A percentile compares a stretch with the other conserved stretches of the same genome.
These are phyloP conservation scores for Lactarius sanguifluus DNA, from an alignment of 768 basidiomycete genomes.

Conservation along the genomic window DNA sequence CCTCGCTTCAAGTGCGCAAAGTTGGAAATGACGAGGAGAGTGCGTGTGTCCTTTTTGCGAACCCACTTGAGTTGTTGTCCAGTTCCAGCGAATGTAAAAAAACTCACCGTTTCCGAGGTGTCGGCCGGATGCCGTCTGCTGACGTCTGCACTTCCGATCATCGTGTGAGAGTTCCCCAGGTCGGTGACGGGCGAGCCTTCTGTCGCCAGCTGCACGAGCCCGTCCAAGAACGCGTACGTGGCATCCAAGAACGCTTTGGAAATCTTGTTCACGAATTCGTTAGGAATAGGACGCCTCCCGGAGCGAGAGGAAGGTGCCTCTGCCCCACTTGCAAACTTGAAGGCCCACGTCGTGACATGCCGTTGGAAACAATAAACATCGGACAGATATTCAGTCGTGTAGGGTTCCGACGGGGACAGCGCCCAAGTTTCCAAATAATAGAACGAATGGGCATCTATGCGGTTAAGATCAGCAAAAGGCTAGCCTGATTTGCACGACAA, in stretches of 20 bases:
- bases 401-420: slow-evolving; percentile 57
- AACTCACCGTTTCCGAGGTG: slow-evolving; percentile 57
- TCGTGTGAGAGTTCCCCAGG: slow-evolving; percentile 39
- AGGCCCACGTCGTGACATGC: slow-evolving; percentile 70
- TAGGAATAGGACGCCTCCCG: slow-evolving; percentile 57
- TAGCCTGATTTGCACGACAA: not conserved
- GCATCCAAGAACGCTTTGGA: slow-evolving; percentile 84
- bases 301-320: slow-evolving; percentile 54
- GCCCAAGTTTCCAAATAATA: slow-evolving; percentile 88
- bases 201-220: slow-evolving; percentile 75
- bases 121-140: slow-evolving; percentile 55
- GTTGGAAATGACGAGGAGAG: slow-evolving; percentile 88
- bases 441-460: slow-evolving; percentile 75
- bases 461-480: slow-evolving; percentile 1
- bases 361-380: slow-evolving; percentile 80
- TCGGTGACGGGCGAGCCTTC: slow-evolving; percentile 56
- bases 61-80: not conserved
- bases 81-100: slow-evolving; percentile 15
- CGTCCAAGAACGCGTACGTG: slow-evolving; percentile 83
- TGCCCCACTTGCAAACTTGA: slow-evolving; percentile 78
- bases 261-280: slow-evolving; percentile 69
- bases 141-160: slow-evolving; percentile 35
- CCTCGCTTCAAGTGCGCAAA: slow-evolving; percentile 70
- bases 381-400: slow-evolving; percentile 72
- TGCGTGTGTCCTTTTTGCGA: slow-evolving; percentile 71